Evolutionary conservation across 2,329 filamentous ascomycete genomes (phyloP).

Genomic region (Fusarium sarcochroum): DNA sequence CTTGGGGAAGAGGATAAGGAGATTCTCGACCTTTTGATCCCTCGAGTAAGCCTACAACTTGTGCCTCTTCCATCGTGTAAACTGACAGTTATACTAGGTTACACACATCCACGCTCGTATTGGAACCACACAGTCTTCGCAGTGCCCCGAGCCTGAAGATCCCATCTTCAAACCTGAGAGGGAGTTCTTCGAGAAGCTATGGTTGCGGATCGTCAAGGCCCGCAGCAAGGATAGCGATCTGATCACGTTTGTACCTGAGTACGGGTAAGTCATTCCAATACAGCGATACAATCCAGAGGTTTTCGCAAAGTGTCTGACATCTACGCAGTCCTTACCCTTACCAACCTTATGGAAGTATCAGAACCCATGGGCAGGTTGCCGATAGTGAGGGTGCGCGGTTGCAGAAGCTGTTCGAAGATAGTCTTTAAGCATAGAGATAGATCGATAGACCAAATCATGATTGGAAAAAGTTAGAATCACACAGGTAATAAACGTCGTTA

Average conservation of each 20-base stretch:
- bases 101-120: slow-evolving; percentile 1
- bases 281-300: no score
- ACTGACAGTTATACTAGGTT: neutral
- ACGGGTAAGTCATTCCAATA: neutral
- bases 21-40: neutral
- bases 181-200: neutral
- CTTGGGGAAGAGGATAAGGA: neutral
- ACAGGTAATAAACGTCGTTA: no score
- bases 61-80: no score
- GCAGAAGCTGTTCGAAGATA: neutral
- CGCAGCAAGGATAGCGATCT: neutral
- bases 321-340: no score
- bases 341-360: no score
- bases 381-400: neutral
- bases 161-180: neutral
- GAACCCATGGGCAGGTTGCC: neutral
- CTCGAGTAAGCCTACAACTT: neutral
- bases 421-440: neutral
- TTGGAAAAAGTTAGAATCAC: neutral
- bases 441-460: neutral
- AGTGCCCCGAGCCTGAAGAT: neutral
- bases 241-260: neutral
- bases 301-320: no score
- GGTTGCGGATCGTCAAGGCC: neutral
- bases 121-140: neutral